Evolutionary conservation across 495 filamentous ascomycete genomes (phyloP).

Genomic region (Massariosphaeria phaeospora): DNA sequence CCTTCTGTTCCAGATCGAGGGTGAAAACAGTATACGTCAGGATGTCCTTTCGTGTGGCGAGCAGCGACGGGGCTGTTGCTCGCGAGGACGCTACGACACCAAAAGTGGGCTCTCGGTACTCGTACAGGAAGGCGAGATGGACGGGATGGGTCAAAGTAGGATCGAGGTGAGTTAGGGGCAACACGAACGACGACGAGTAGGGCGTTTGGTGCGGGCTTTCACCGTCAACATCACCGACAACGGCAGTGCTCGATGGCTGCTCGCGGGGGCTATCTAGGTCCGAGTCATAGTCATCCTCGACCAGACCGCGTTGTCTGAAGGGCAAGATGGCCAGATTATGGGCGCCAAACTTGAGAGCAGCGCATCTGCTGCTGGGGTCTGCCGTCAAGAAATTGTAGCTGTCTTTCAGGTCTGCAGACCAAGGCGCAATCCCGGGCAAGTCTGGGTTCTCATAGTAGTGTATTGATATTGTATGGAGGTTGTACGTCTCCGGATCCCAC

Average conservation of each 20-base stretch:
- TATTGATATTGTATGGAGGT: conserved; percentile 81
- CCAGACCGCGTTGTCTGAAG: conserved; percentile 88
- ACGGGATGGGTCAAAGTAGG: conserved; percentile 80
- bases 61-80: conserved; percentile 64
- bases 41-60: conserved; percentile 74
- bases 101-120: conserved; percentile 96
- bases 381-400: conserved; percentile 75
- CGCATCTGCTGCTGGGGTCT: conserved; percentile 89
- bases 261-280: conserved; percentile 57
- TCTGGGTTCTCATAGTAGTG: conserved; percentile 98
- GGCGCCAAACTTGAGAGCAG: conserved; percentile 82
- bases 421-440: conserved; percentile 61
- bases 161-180: conserved; percentile 80
- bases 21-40: conserved; percentile 91
- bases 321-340: conserved; percentile 89
- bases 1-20: conserved; percentile 86
- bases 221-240: conserved; percentile 48
- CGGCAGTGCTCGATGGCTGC: conserved; percentile 16
- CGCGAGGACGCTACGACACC: conserved; percentile 78
- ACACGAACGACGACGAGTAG: conserved; percentile 85
- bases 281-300: conserved; percentile 83
- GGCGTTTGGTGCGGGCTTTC: conserved; percentile 60
- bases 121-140: conserved; percentile 87
- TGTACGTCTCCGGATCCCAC: conserved; percentile 79
- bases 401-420: conserved; percentile 61